Evolutionary conservation across 2,329 filamentous ascomycete genomes (phyloP).

Genomic region (Epichloe bromicola): DNA sequence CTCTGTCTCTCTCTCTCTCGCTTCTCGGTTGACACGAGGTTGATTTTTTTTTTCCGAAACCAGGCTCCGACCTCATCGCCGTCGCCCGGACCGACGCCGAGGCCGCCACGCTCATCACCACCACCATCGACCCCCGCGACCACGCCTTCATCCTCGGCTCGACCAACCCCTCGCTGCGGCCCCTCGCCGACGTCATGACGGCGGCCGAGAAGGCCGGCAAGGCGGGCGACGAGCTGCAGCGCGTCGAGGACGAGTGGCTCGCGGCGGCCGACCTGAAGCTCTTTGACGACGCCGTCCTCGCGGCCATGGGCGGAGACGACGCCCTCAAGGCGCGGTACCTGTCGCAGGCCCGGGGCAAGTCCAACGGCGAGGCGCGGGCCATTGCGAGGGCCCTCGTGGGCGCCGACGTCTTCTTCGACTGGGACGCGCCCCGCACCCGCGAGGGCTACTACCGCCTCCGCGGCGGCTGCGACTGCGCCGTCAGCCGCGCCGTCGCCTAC

Average conservation of each 20-base stretch:
- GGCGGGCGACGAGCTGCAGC: conserved; percentile 66
- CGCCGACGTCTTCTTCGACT: conserved; percentile 79
- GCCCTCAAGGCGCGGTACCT: conserved; percentile 53
- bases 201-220: conserved; percentile 75
- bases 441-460: conserved; percentile 92
- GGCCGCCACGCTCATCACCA: conserved; percentile 92
- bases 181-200: conserved; percentile 83
- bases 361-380: conserved; percentile 66
- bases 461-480: conserved; percentile 80
- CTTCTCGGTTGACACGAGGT: background rate
- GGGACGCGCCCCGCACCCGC: conserved; percentile 83
- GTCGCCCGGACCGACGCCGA: conserved; percentile 95
- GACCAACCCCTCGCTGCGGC: conserved; percentile 74
- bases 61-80: conserved; percentile 71
- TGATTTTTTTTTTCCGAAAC: no score
- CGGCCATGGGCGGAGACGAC: conserved; percentile 59
- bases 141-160: conserved; percentile 84
- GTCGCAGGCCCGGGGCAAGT: conserved; percentile 63
- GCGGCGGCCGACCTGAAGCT: conserved; percentile 67
- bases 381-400: conserved; percentile 68
- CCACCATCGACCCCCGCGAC: conserved; percentile 89
- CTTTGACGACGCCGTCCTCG: conserved; percentile 80
- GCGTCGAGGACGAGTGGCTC: conserved; percentile 84
- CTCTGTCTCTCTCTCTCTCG: background rate
- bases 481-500: conserved; percentile 84